Conservation (phyloP, 768 basidiomycete genomes). For the Podaxis carcinomalis region DNA sequence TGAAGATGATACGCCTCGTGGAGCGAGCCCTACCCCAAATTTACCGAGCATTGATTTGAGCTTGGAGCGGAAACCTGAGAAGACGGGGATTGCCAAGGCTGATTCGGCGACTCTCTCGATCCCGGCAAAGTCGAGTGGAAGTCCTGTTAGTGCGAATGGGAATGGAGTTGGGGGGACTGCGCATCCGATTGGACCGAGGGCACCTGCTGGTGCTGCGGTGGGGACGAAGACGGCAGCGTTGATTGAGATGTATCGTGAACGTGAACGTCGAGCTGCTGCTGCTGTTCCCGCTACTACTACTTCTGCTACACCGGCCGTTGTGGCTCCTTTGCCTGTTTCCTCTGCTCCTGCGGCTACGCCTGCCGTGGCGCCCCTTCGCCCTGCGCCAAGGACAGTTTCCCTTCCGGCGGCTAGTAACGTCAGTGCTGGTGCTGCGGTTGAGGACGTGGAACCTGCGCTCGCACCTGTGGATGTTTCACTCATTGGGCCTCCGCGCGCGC, state of each 20-base stretch:
- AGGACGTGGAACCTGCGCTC: neutral
- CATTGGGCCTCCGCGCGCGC: slow-evolving; percentile 19
- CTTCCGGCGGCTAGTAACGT: neutral
- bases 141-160: neutral
- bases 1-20: slow-evolving; percentile 19
- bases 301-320: slow-evolving; percentile 25
- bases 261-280: slow-evolving; percentile 44
- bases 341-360: slow-evolving; percentile 22
- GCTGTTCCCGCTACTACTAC: slow-evolving; percentile 21
- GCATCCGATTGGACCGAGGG: slow-evolving; percentile 19
- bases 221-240: slow-evolving; percentile 64
- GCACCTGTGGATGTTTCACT: neutral
- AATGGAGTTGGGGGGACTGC: slow-evolving; percentile 13
- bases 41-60: neutral
- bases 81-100: neutral
- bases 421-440: neutral
- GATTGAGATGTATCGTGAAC: slow-evolving; percentile 84
- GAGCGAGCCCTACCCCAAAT: neutral
- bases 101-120: neutral
- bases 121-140: neutral
- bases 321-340: slow-evolving; percentile 37
- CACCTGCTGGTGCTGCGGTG: slow-evolving; percentile 1
- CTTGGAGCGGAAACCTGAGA: neutral
- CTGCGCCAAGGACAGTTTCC: slow-evolving; percentile 12
- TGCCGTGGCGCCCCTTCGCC: slow-evolving; percentile 22